Evolutionary conservation across 1,284 basidiomycete species (phyloP).

Genomic region (Cronartium ribicola): DNA sequence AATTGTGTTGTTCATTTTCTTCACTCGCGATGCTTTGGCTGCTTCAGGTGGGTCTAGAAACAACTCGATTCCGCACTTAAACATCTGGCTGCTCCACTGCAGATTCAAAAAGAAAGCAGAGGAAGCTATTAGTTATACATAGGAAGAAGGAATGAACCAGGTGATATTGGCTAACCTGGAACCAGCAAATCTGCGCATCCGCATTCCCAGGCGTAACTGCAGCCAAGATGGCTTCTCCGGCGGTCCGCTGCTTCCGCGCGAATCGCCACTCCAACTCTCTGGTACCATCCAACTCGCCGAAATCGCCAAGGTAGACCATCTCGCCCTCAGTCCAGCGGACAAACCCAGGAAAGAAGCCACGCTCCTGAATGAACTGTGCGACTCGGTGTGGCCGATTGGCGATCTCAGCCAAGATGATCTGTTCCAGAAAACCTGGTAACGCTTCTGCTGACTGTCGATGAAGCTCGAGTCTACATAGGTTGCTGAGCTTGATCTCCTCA

Average conservation of each 20-base stretch:
- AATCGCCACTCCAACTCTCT: conserved; percentile 36
- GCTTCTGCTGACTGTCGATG: background rate
- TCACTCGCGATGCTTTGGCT: conserved; percentile 21
- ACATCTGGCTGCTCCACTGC: conserved; percentile 41
- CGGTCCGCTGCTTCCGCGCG: background rate
- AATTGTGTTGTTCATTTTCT: conserved; percentile 19
- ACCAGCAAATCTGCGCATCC: conserved; percentile 30
- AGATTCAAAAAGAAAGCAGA: background rate
- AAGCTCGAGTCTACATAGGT: conserved; percentile 16
- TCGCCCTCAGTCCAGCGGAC: conserved; percentile 27
- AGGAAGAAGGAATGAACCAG: too few relatives aligned
- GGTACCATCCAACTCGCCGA: background rate
- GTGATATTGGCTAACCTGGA: conserved; percentile 24
- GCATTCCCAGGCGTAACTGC: background rate
- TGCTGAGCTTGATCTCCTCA: conserved; percentile 23
- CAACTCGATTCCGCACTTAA: conserved; percentile 32
- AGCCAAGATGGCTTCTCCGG: background rate
- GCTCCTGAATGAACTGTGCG: conserved; percentile 20
- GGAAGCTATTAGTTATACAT: background rate
- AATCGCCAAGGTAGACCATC: conserved; percentile 22
- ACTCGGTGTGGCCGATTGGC: conserved; percentile 34
- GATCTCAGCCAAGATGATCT: conserved; percentile 19
- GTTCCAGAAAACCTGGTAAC: conserved; percentile 11
- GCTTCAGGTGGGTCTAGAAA: conserved; percentile 22
- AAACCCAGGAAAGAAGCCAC: conserved; percentile 36